Percentiles rank a stretch among this genome's conserved stretches.
These are phyloP conservation scores for Chrysanthemum lavandulifolium DNA, from an alignment of 129 eudicot genomes.

Conservation along the genomic window DNA sequence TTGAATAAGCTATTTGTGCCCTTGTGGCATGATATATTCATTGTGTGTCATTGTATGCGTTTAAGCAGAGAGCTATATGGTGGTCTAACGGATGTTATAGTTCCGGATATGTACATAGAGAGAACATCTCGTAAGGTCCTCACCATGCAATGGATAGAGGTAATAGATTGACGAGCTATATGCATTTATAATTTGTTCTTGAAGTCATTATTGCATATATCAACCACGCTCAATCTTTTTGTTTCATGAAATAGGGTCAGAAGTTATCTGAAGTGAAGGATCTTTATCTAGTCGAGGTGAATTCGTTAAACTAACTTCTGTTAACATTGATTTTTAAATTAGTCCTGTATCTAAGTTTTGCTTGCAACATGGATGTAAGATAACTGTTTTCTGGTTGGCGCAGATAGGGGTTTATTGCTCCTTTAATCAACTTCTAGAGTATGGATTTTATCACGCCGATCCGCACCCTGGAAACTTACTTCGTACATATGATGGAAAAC, in stretches of 20 bases:
- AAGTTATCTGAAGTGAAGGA: constrained; percentile 88
- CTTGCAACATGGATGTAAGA: constrained; percentile 6
- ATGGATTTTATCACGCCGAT: constrained; percentile 98
- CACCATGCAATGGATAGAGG: constrained; percentile 97
- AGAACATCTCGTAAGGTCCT: constrained; percentile 86
- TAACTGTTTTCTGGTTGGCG: constrained; percentile 11
- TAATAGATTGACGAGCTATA: constrained; percentile 19
- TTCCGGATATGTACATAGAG: constrained; percentile 72
- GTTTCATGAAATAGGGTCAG: constrained; percentile 62
- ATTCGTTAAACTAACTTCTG: constrained; percentile 4
- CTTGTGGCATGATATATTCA: neutral
- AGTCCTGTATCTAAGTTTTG: neutral
- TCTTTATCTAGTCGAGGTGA: constrained; percentile 91
- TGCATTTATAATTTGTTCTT: neutral
- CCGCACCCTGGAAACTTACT: constrained; percentile 99
- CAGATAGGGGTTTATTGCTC: constrained; percentile 99
- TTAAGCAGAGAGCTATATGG: constrained; percentile 80
- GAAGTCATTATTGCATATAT: too few species aligned
- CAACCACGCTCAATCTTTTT: neutral
- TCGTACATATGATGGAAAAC: constrained; percentile 90
- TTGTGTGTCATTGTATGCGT: neutral
- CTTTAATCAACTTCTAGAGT: constrained; percentile 89
- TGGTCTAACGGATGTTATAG: constrained; percentile 73
- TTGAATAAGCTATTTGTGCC: neutral
- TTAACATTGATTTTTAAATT: neutral